Evolutionary conservation across 2,329 filamentous ascomycete species (phyloP).

Genomic region (Ophiostoma sp.): DNA sequence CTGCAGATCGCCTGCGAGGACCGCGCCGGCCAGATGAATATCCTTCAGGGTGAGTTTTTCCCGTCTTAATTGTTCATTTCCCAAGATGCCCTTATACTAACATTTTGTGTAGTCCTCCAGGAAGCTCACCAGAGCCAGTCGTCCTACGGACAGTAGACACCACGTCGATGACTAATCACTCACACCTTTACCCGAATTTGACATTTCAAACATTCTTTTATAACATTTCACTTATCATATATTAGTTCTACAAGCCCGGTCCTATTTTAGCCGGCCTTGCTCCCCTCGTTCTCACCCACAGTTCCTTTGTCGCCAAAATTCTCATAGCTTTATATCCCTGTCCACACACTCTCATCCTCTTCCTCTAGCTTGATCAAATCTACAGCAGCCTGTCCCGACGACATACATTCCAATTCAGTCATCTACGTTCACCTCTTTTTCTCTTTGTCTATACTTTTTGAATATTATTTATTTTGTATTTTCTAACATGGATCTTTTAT

Average conservation of each 20-base stretch:
- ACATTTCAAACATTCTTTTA: not conserved
- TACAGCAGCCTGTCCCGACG: slow-evolving; percentile 16
- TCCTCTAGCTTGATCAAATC: not conserved
- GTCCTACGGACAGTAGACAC: slow-evolving; percentile 33
- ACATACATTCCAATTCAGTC: slow-evolving; percentile 10
- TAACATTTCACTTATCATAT: not conserved
- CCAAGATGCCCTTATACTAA: not conserved
- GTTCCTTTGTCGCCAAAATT: slow-evolving; percentile 7
- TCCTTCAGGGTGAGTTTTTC: slow-evolving; percentile 40
- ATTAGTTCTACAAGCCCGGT: not conserved
- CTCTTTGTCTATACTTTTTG: slow-evolving; percentile 9
- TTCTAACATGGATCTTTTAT: not conserved
- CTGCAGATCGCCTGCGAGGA: slow-evolving; percentile 54
- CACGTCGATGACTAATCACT: not conserved
- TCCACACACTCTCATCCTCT: not conserved
- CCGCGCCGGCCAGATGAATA: slow-evolving; percentile 11
- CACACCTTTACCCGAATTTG: not conserved
- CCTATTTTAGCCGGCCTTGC: not conserved
- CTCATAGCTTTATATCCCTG: slow-evolving; percentile 10
- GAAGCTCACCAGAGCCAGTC: slow-evolving; percentile 39
- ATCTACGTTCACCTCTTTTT: not conserved
- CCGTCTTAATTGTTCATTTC: not conserved
- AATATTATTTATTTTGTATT: slow-evolving; percentile 11
- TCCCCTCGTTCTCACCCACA: not conserved
- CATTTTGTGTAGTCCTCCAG: slow-evolving; percentile 37